These are phyloP conservation scores for Candida xiaguanensis DNA, from an alignment of 805 yeast genomes.

Conservation along the genomic window DNA sequence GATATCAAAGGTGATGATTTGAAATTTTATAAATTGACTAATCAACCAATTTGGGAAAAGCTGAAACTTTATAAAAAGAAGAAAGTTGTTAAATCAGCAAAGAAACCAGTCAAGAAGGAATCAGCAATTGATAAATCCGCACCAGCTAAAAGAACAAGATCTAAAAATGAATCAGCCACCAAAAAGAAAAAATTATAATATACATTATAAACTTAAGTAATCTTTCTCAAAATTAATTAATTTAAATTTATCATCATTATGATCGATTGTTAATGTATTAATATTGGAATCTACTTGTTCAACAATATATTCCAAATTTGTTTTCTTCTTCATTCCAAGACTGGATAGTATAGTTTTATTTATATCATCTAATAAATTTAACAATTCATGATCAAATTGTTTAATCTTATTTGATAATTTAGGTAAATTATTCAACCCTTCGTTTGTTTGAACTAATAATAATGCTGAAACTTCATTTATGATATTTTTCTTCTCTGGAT, in stretches of 20 bases:
- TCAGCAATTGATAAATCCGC: background rate
- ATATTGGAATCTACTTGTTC: conserved; percentile 29
- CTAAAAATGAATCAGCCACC: background rate
- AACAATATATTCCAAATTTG: conserved; percentile 31
- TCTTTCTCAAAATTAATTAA: conserved; percentile 37
- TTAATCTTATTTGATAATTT: conserved; percentile 17
- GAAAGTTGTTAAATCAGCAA: background rate
- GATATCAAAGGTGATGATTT: conserved; percentile 11
- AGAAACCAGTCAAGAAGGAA: too few species aligned
- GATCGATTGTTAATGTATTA: conserved; percentile 22
- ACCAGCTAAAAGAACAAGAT: background rate
- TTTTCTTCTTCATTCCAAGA: conserved; percentile 21
- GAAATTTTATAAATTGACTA: background rate
- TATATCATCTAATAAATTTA: conserved; percentile 18
- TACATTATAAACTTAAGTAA: conserved; percentile 17
- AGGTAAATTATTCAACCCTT: conserved; percentile 20
- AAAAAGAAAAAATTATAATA: background rate
- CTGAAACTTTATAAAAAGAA: conserved; percentile 4
- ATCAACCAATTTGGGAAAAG: conserved; percentile 1
- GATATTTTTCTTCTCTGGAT: conserved; percentile 7
- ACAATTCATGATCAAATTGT: conserved; percentile 17
- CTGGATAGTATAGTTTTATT: conserved; percentile 22
- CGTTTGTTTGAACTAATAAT: conserved; percentile 18
- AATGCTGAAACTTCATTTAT: conserved; percentile 21
- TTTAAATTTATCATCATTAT: conserved; percentile 31